Percentiles rank a stretch among this genome's conserved stretches.
Evolutionary conservation across 768 basidiomycete species (phyloP).

Genomic region (Suillus variegatus): DNA sequence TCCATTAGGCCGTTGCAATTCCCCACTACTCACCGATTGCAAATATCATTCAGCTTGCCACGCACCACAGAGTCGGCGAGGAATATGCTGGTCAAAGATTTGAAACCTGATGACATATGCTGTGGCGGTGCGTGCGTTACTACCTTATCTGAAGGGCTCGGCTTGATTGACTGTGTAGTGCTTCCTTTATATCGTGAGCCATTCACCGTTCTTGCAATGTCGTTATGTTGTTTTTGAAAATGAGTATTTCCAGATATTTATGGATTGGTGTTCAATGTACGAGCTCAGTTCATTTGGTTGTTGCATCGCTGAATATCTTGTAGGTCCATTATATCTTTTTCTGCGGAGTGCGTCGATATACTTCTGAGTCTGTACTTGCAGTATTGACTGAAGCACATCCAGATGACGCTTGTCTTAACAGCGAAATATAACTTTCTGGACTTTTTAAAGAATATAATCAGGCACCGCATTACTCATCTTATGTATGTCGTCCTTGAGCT

Average conservation of each 20-base stretch:
- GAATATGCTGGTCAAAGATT: slow-evolving; percentile 51
- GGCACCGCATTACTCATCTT: slow-evolving; percentile 48
- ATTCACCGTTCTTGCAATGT: background rate
- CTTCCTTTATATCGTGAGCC: slow-evolving; percentile 63
- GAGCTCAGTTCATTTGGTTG: slow-evolving; percentile 16
- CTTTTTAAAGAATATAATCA: slow-evolving; percentile 47
- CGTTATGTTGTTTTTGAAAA: background rate
- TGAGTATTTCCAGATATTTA: slow-evolving; percentile 54
- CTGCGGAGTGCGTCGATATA: slow-evolving; percentile 43
- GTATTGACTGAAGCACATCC: slow-evolving; percentile 13
- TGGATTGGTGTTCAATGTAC: slow-evolving; percentile 60
- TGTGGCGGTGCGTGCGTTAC: slow-evolving; percentile 48
- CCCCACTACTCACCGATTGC: slow-evolving; percentile 60
- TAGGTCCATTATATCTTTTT: slow-evolving; percentile 62
- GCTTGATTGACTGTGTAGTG: slow-evolving; percentile 34
- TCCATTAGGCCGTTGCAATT: slow-evolving; percentile 57
- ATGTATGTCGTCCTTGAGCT: slow-evolving; percentile 16
- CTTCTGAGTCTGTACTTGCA: background rate
- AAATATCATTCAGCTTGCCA: slow-evolving; percentile 61
- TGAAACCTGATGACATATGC: slow-evolving; percentile 59
- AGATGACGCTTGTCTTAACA: slow-evolving; percentile 55
- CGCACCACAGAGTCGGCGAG: slow-evolving; percentile 51
- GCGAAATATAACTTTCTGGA: slow-evolving; percentile 45
- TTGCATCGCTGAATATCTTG: slow-evolving; percentile 26
- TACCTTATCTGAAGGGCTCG: background rate